These are phyloP conservation scores for Blastocystis sp. DNA, from an alignment of 352 stramenopile species.

Conservation along the genomic window DNA sequence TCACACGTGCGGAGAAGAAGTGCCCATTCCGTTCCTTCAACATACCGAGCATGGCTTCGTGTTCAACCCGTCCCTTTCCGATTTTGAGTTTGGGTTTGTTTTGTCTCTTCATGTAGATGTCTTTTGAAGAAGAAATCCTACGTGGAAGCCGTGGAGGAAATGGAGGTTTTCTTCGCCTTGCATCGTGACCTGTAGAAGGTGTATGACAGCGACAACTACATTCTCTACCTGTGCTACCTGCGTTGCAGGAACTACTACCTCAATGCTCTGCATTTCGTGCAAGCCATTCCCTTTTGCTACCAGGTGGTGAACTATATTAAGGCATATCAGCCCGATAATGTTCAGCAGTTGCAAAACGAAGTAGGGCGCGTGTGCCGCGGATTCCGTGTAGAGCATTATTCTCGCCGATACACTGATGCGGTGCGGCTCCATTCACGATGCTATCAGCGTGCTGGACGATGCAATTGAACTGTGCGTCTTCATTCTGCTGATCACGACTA, in stretches of 20 bases:
- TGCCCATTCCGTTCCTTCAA: not conserved
- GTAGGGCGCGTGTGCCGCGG: not conserved
- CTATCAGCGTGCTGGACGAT: not conserved
- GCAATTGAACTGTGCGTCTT: constrained; percentile 1
- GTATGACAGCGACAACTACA: constrained; percentile 16
- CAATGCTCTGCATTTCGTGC: not conserved
- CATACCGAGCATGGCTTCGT: not conserved
- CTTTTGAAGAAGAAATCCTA: not conserved
- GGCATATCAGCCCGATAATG: constrained; percentile 31
- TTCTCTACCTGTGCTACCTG: constrained; percentile 6
- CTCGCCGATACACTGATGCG: not conserved
- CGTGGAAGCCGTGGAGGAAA: not conserved
- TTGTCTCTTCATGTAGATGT: not conserved
- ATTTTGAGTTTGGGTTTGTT: not conserved
- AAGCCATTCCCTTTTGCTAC: not conserved
- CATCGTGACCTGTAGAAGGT: not conserved
- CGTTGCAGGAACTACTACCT: constrained; percentile 21
- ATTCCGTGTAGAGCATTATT: not conserved
- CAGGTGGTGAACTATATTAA: not conserved
- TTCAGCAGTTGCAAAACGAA: constrained; percentile 3
- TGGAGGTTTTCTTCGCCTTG: not conserved
- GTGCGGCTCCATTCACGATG: not conserved
- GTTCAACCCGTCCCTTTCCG: not conserved
- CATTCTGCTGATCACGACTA: not conserved
- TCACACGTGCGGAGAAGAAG: not conserved